Conservation (phyloP, 2,329 filamentous ascomycete genomes). For the Incumbomyces delicatus region DNA sequence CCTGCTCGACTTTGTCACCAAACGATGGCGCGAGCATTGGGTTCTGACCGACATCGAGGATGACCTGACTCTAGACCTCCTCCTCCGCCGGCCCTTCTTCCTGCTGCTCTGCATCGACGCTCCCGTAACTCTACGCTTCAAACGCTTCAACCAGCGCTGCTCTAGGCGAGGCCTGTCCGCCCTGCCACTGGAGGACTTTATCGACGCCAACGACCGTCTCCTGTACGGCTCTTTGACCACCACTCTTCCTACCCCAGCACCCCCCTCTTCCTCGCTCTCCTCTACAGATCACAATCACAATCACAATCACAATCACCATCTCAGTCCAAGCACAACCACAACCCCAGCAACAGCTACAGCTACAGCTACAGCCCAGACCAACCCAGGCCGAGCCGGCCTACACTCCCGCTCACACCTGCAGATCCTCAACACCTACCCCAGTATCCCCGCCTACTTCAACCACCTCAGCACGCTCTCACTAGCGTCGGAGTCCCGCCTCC, state of each 20-base stretch:
- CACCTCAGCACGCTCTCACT: conserved; percentile 68
- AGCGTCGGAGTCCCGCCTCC: conserved; percentile 64
- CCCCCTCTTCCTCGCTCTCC: too few species aligned
- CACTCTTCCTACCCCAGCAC: too few species aligned
- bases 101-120: conserved; percentile 86
- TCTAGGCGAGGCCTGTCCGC: conserved; percentile 37
- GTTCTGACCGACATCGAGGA: conserved; percentile 76
- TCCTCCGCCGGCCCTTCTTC: conserved; percentile 80
- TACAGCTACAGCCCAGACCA: too few species aligned
- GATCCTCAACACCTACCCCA: conserved; percentile 72
- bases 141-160: conserved; percentile 58
- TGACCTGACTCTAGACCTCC: conserved; percentile 61
- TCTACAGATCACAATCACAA: background rate
- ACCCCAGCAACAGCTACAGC: too few species aligned
- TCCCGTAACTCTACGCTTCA: conserved; percentile 74
- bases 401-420: conserved; percentile 74
- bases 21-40: conserved; percentile 71
- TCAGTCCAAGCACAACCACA: too few species aligned
- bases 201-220: conserved; percentile 59
- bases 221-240: conserved; percentile 52
- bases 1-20: conserved; percentile 77
- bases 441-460: conserved; percentile 59
- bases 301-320: background rate
- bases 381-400: conserved; percentile 57
- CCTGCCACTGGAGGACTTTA: conserved; percentile 49